Evolutionary conservation across 768 basidiomycete species (phyloP).

Genomic region (Gloeostereum incarnatum): DNA sequence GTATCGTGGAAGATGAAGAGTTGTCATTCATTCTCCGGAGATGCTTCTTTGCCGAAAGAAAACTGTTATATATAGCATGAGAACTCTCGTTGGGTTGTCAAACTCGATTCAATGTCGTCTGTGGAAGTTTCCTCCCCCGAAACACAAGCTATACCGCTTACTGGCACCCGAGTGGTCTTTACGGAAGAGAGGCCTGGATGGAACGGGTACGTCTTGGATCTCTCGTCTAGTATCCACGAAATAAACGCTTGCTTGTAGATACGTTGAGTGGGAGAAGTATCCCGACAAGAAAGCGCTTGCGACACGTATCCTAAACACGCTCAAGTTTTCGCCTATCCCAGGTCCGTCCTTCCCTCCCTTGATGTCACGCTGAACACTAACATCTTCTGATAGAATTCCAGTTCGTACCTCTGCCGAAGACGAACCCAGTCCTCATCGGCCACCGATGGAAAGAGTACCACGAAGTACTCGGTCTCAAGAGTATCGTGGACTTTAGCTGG

Average conservation of each 20-base stretch:
- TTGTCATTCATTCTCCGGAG: too few relatives aligned
- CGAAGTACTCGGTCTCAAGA: conserved; percentile 33
- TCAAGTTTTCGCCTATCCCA: conserved; percentile 29
- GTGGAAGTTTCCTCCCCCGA: too few relatives aligned
- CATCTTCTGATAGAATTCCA: conserved; percentile 29
- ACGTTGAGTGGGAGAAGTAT: conserved; percentile 39
- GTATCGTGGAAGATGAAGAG: too few relatives aligned
- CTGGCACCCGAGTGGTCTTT: too few relatives aligned
- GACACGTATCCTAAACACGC: conserved; percentile 25
- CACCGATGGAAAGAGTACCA: conserved; percentile 47
- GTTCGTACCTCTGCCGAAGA: conserved; percentile 34
- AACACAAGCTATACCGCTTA: too few relatives aligned
- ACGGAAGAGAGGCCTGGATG: conserved; percentile 29
- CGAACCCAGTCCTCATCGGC: conserved; percentile 40
- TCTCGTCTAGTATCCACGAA: not conserved
- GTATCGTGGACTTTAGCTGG: conserved; percentile 42
- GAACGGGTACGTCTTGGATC: conserved; percentile 21
- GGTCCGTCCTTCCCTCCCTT: conserved; percentile 16
- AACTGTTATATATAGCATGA: too few relatives aligned
- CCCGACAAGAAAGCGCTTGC: conserved; percentile 34
- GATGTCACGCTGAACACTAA: not conserved
- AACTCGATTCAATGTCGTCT: too few relatives aligned
- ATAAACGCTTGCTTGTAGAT: conserved; percentile 17
- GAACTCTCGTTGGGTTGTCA: too few relatives aligned
- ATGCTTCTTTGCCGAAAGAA: too few relatives aligned